These are phyloP conservation scores for Gracilaria caudata DNA, from an alignment of 23 red algal genomes.

Conservation along the genomic window DNA sequence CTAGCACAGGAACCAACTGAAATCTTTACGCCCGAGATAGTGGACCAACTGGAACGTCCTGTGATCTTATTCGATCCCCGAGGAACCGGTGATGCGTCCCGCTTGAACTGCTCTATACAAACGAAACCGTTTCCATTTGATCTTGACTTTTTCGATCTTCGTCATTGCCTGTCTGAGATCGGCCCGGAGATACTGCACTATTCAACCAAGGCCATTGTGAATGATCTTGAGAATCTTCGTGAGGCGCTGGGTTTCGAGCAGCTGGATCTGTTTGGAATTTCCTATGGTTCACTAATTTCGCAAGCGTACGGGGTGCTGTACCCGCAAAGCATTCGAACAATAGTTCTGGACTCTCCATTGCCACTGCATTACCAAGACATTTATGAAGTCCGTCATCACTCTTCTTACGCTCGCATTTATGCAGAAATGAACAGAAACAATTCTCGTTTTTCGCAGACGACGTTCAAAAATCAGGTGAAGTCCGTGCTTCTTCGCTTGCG, in stretches of 20 bases:
- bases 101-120: slow-evolving; percentile 12
- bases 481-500: slow-evolving; percentile 6
- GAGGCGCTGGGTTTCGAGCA: neutral
- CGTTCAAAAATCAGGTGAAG: slow-evolving; percentile 9
- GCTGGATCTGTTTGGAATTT: slow-evolving; percentile 4
- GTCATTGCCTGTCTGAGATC: neutral
- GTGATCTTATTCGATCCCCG: slow-evolving; percentile 10
- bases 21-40: neutral
- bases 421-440: neutral
- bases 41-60: neutral
- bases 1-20: neutral
- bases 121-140: neutral
- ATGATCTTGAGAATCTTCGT: slow-evolving; percentile 10
- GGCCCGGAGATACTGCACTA: slow-evolving; percentile 1
- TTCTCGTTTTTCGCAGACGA: neutral
- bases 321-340: neutral
- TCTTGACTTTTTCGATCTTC: neutral
- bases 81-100: neutral
- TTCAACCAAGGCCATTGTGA: neutral
- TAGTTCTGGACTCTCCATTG: neutral
- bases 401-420: slow-evolving; percentile 3
- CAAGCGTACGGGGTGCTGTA: slow-evolving; percentile 9
- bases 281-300: neutral
- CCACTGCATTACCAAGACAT: neutral
- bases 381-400: neutral